Evolutionary conservation across 192 early-diverging fungal species (phyloP).

Genomic region (Coemansia sp.): DNA sequence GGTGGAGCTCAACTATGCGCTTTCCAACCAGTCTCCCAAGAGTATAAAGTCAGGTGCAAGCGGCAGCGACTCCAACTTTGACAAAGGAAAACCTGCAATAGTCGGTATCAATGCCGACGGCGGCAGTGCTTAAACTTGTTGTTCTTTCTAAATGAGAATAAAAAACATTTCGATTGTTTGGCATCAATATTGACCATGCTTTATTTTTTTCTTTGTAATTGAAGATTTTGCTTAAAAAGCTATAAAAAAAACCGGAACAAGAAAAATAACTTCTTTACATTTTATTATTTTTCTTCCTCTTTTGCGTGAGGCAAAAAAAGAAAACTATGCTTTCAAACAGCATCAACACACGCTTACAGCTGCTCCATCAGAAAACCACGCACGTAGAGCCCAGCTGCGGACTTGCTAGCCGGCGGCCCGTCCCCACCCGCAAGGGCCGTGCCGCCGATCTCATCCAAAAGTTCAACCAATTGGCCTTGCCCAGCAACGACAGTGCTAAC

Average conservation of each 20-base stretch:
- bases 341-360: constrained; percentile 42
- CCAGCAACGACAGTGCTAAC: background rate
- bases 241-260: no score
- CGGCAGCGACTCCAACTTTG: background rate
- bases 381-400: constrained; percentile 9
- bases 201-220: no score
- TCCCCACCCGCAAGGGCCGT: constrained; percentile 31
- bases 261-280: background rate
- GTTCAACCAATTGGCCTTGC: constrained; percentile 38
- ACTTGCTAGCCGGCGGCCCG: constrained; percentile 10
- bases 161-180: no score
- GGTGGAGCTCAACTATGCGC: constrained; percentile 38
- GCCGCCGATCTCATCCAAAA: constrained; percentile 49
- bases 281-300: background rate
- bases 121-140: no score
- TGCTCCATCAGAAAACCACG: constrained; percentile 24
- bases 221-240: no score
- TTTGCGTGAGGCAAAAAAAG: background rate
- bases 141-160: no score
- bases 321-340: constrained; percentile 26
- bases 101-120: background rate
- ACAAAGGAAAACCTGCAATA: background rate
- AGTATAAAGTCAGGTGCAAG: background rate
- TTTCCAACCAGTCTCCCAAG: constrained; percentile 30
- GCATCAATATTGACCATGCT: no score